A percentile compares a stretch with the other conserved stretches of the same genome.
Conservation (phyloP, 768 basidiomycete genomes). For the Pulveroboletus sp. region DNA sequence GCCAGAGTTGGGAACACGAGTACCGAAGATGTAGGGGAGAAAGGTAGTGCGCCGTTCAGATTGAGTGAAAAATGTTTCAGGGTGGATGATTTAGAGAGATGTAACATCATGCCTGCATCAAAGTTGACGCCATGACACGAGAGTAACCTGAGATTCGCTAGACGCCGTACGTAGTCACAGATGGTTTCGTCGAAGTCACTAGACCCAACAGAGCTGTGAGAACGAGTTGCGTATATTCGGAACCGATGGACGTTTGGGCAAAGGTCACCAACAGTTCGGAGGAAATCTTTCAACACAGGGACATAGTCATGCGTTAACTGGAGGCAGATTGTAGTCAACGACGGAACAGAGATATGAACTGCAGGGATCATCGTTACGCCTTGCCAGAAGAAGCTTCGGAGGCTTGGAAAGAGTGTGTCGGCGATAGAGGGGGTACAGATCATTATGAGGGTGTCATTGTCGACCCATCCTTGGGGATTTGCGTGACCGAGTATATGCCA, state of each 20-base stretch:
- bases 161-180: neutral
- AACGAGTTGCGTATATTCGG: neutral
- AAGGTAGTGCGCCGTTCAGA: neutral
- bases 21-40: neutral
- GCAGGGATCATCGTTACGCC: neutral
- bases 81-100: neutral
- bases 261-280: neutral
- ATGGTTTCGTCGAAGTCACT: neutral
- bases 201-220: too few species aligned
- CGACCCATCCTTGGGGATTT: too few species aligned
- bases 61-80: neutral
- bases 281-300: neutral
- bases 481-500: too few species aligned
- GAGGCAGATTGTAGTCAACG: neutral
- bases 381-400: slow-evolving; percentile 1
- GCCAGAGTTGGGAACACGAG: slow-evolving; percentile 1
- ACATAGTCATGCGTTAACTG: neutral
- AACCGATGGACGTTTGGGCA: neutral
- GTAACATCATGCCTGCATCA: too few species aligned
- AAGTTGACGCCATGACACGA: too few species aligned
- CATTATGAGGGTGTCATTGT: too few species aligned
- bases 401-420: too few species aligned
- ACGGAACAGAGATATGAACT: neutral
- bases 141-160: too few species aligned
- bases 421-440: neutral